These are phyloP conservation scores for Pittosporum tobira DNA, from an alignment of 129 eudicot genomes.

Conservation along the genomic window DNA sequence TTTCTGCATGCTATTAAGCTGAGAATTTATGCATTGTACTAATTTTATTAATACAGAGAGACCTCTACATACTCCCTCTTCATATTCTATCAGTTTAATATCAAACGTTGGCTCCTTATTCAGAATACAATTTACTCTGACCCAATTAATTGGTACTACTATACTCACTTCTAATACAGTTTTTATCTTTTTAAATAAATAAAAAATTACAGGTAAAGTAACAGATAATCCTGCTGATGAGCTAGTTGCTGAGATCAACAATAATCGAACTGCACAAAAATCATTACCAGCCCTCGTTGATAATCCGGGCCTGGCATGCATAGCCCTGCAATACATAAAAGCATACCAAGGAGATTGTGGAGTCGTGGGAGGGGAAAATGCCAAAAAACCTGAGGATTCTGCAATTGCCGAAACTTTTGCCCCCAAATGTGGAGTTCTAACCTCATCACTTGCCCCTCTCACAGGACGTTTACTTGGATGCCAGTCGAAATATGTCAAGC, in stretches of 20 bases:
- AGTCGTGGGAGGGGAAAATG: conserved; percentile 56
- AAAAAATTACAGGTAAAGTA: conserved; percentile 41
- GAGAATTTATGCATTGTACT: too few species aligned
- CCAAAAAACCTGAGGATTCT: conserved; percentile 67
- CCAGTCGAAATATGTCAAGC: conserved; percentile 49
- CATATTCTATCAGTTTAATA: too few species aligned
- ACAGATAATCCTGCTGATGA: conserved; percentile 80
- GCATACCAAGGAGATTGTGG: conserved; percentile 78
- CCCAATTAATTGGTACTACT: too few species aligned
- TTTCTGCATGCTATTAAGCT: too few species aligned
- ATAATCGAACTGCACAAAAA: conserved; percentile 62
- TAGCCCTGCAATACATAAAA: conserved; percentile 88
- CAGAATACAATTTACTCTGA: neutral
- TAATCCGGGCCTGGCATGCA: conserved; percentile 79
- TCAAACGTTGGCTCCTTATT: neutral
- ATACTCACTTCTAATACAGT: too few species aligned
- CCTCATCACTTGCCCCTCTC: conserved; percentile 48
- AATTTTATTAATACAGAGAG: neutral
- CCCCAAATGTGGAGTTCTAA: conserved; percentile 60
- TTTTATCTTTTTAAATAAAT: too few species aligned
- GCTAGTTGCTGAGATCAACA: conserved; percentile 63
- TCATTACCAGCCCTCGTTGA: conserved; percentile 36
- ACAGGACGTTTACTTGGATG: conserved; percentile 86
- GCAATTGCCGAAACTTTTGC: conserved; percentile 61
- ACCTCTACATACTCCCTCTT: neutral